Percentiles rank a stretch among this genome's conserved stretches.
phyloP scores from a whole-genome alignment of 78 protist species.

The Dictyostelium citrinum region DNA sequence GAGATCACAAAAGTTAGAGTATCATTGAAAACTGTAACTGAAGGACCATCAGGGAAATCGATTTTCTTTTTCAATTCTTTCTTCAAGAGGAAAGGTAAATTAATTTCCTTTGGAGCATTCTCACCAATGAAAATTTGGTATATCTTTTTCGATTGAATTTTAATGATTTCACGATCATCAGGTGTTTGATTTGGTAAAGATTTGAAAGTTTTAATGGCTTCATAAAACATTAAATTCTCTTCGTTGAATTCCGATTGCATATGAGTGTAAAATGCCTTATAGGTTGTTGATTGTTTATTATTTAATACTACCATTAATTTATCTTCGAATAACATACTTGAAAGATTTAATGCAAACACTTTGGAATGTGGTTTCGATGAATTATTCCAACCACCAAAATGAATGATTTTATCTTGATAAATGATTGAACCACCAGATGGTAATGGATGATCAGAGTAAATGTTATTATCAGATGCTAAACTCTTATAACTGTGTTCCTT shows the following conservation, averaged over 20 bases:
- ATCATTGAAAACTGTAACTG: conserved; percentile 13
- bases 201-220: conserved; percentile 26
- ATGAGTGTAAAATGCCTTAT: conserved; percentile 38
- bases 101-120: conserved; percentile 33
- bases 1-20: conserved; percentile 32
- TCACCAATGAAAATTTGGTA: conserved; percentile 45
- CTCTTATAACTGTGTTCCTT: conserved; percentile 32
- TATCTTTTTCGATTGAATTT: conserved; percentile 11
- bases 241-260: conserved; percentile 63
- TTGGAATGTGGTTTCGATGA: conserved; percentile 58
- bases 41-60: conserved; percentile 2
- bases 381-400: conserved; percentile 62
- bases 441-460: conserved; percentile 54
- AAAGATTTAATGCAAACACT: conserved; percentile 25
- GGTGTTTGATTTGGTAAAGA: conserved; percentile 20
- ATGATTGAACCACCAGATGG: conserved; percentile 63
- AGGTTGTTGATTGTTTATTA: conserved; percentile 24
- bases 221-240: conserved; percentile 52
- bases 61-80: conserved; percentile 18
- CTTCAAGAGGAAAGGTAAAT: conserved; percentile 20
- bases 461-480: conserved; percentile 43
- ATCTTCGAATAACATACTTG: conserved; percentile 50
- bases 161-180: conserved; percentile 32
- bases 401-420: conserved; percentile 28
- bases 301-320: conserved; percentile 16